phyloP scores from a whole-genome alignment of 768 basidiomycete genomes.

The Saitozyma sp. region DNA sequence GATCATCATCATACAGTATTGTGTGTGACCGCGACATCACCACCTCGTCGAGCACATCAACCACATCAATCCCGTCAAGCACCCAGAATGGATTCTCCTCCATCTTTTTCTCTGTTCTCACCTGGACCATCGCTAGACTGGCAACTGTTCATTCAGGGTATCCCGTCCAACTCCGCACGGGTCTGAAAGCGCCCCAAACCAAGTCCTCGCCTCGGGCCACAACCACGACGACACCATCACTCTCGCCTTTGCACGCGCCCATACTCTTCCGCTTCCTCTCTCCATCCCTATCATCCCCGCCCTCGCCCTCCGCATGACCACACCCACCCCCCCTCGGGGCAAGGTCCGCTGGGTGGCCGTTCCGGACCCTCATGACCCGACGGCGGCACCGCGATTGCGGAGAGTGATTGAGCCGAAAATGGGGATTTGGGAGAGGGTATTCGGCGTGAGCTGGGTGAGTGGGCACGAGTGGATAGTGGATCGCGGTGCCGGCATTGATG shows the following conservation, averaged over 20 bases:
- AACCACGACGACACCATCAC: background rate
- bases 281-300: background rate
- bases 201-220: too few species aligned
- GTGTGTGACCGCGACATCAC: too few species aligned
- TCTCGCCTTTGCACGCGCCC: background rate
- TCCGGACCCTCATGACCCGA: slow-evolving; percentile 11
- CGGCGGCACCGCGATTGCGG: slow-evolving; percentile 9
- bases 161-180: too few species aligned
- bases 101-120: too few species aligned
- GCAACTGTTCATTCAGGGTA: too few species aligned
- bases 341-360: slow-evolving; percentile 6
- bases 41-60: too few species aligned
- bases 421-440: slow-evolving; percentile 9
- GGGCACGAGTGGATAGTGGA: background rate
- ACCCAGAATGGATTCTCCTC: too few species aligned
- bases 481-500: background rate
- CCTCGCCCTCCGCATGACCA: background rate
- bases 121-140: too few species aligned
- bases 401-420: slow-evolving; percentile 8
- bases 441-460: background rate
- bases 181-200: too few species aligned
- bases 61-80: too few species aligned
- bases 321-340: background rate
- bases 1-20: too few species aligned
- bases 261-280: too few species aligned